phyloP scores from a whole-genome alignment of 345 rosid genomes.

The Chamaenerion angustifolium region DNA sequence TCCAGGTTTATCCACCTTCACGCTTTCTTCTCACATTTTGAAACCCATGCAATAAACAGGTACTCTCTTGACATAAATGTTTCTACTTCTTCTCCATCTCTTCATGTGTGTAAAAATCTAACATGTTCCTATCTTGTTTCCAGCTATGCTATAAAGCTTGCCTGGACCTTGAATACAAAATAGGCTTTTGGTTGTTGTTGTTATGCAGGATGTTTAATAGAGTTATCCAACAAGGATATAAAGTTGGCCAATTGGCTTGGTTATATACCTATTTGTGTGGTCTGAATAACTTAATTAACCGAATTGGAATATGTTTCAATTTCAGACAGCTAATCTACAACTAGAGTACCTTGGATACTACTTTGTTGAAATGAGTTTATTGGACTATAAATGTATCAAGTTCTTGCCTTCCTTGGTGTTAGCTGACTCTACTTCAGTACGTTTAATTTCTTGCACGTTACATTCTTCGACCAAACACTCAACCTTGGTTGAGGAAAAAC shows the following conservation, averaged over 20 bases:
- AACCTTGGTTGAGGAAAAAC: slow-evolving; percentile 58
- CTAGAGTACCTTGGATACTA: slow-evolving; percentile 64
- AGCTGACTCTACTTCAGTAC: slow-evolving; percentile 76
- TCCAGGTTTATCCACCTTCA: too few species aligned
- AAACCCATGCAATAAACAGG: too few species aligned
- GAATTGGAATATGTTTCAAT: neutral
- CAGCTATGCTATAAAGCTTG: too few species aligned
- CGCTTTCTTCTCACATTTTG: too few species aligned
- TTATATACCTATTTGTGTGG: neutral
- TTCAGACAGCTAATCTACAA: slow-evolving; percentile 36
- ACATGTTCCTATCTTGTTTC: too few species aligned
- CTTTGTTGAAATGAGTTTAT: slow-evolving; percentile 62
- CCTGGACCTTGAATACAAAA: too few species aligned
- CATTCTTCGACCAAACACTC: slow-evolving; percentile 31
- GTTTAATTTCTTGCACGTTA: slow-evolving; percentile 52
- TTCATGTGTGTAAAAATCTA: too few species aligned
- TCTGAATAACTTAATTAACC: slow-evolving; percentile 1
- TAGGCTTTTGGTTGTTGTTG: slow-evolving; percentile 2
- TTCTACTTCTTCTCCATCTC: too few species aligned
- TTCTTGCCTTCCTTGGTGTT: slow-evolving; percentile 59
- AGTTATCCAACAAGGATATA: slow-evolving; percentile 40
- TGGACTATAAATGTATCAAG: slow-evolving; percentile 52
- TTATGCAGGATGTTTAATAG: slow-evolving; percentile 39
- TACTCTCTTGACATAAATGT: too few species aligned
- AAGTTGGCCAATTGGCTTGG: slow-evolving; percentile 18